Evolutionary conservation across 2,329 filamentous ascomycete genomes (phyloP), one percentile per base, ranked within the genome.

Genomic region (Penicillium sp.): DNA sequence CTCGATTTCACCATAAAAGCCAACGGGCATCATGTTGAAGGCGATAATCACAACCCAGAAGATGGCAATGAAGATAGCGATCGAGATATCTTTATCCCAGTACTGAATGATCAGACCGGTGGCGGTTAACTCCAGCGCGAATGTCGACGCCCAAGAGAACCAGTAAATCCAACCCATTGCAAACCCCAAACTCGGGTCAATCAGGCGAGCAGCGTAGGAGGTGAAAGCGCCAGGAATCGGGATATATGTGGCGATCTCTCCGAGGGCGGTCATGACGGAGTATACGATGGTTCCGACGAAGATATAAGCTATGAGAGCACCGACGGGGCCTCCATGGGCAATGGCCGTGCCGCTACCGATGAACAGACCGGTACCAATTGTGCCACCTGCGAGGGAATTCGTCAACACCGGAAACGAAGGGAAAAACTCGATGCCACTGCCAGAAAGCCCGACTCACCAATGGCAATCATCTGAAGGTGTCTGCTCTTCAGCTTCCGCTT

Each of bases 401-500:
- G 22, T 25, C 22, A 25, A 25, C 22, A 25, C 22, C 22, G 8
- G 22, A 25, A 25, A 25, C 4, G 22, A 25, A 22, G 7, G 7
- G 22, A 25, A 25, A 25, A 25, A 25, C 8, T 25, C 22, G 7
- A 25, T 25, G 22, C 22, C 22, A 7, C 8, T 7, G 22, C 5
- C 22, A 25, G 8, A 19, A 33, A n/a, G 35, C 12, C 33, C 14
- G 4, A 91, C 46, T 87, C 88, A 65, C 90, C 91, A 61, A 97
- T 95, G 22, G 93, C 93, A 77, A 97, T 97, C 92, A 97, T 97
- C 75, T 97, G 92, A 67, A 97, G 68, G 75, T 99, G 93, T 40
- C 90, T 78, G 22, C 85, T 86, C 74, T 95, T 95, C 62, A 95
- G 73, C 72, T 85, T 87, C 64, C 90, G 79, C 51, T 88, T 83